Percentiles rank a stretch among this genome's conserved stretches.
These are phyloP conservation scores for Ustilago crameri DNA, from an alignment of 1,284 basidiomycete species.

Conservation along the genomic window DNA sequence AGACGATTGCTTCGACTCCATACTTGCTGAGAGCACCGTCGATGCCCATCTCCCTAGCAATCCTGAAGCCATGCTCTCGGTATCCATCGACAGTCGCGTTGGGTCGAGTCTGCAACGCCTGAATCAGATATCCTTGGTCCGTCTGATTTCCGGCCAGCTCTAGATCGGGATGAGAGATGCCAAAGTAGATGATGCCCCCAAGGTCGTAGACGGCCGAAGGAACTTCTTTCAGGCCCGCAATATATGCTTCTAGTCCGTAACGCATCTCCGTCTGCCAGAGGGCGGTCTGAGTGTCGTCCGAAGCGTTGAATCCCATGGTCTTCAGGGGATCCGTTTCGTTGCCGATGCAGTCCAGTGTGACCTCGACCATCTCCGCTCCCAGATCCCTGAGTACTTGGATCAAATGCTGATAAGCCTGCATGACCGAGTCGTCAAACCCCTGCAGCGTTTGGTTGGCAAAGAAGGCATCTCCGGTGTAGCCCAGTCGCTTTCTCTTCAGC, in stretches of 20 bases:
- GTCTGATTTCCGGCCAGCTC: slow-evolving; percentile 30
- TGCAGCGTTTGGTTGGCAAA: slow-evolving; percentile 34
- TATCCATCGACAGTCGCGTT: slow-evolving; percentile 29
- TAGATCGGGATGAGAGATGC: slow-evolving; percentile 17
- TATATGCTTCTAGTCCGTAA: slow-evolving; percentile 25
- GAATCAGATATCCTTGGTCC: slow-evolving; percentile 33
- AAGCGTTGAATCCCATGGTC: slow-evolving; percentile 28
- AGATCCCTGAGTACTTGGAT: slow-evolving; percentile 19
- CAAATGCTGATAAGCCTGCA: slow-evolving; percentile 14
- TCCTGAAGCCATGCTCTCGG: slow-evolving; percentile 13
- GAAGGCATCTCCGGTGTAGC: slow-evolving; percentile 21
- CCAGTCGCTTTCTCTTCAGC: slow-evolving; percentile 15
- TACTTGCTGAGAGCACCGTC: slow-evolving; percentile 19
- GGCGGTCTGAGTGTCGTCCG: slow-evolving; percentile 14
- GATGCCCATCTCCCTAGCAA: slow-evolving; percentile 20
- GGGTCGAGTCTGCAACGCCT: slow-evolving; percentile 32
- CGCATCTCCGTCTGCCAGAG: slow-evolving; percentile 43
- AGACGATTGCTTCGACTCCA: slow-evolving; percentile 15
- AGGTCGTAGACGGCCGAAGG: slow-evolving; percentile 36
- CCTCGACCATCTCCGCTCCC: slow-evolving; percentile 31
- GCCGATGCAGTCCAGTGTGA: slow-evolving; percentile 39
- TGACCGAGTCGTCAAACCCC: slow-evolving; percentile 20
- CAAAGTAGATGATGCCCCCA: slow-evolving; percentile 39
- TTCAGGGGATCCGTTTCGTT: slow-evolving; percentile 8
- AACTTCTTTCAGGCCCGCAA: slow-evolving; percentile 16